Conservation (phyloP, 2,329 filamentous ascomycete genomes). For the Fusarium sp. region DNA sequence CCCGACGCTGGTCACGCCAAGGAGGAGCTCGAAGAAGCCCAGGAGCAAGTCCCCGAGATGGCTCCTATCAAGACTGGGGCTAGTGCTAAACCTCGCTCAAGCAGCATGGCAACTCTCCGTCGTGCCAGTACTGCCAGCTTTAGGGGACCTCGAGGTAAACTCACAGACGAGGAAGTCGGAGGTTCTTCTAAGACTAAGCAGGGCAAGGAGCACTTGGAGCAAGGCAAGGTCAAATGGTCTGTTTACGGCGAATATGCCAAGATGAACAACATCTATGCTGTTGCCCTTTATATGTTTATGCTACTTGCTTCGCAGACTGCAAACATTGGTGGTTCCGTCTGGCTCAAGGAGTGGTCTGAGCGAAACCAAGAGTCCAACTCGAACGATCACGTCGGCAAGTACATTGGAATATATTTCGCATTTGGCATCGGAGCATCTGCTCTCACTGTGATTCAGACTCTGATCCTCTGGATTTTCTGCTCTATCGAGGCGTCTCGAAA, state of each 20-base stretch:
- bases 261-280: conserved; percentile 88
- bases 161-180: conserved; percentile 84
- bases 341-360: conserved; percentile 95
- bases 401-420: conserved; percentile 94
- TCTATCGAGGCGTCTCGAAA: conserved; percentile 98
- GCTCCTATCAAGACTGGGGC: conserved; percentile 74
- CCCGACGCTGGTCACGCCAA: conserved; percentile 65
- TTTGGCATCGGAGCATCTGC: conserved; percentile 89
- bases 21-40: conserved; percentile 78
- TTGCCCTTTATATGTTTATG: conserved; percentile 80
- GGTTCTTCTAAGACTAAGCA: conserved; percentile 81
- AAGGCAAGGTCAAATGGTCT: conserved; percentile 96
- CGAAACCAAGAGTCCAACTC: conserved; percentile 72
- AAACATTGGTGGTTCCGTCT: conserved; percentile 85
- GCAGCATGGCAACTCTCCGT: conserved; percentile 83
- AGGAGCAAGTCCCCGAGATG: conserved; percentile 80
- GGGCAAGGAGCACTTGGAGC: conserved; percentile 86
- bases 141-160: conserved; percentile 83
- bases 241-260: conserved; percentile 96
- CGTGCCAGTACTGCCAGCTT: conserved; percentile 94
- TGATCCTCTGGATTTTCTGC: conserved; percentile 99
- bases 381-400: conserved; percentile 86
- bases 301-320: conserved; percentile 84
- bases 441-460: conserved; percentile 88
- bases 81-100: conserved; percentile 66